phyloP scores from a whole-genome alignment of 306 rosid species.

The Cicer arietinum region DNA sequence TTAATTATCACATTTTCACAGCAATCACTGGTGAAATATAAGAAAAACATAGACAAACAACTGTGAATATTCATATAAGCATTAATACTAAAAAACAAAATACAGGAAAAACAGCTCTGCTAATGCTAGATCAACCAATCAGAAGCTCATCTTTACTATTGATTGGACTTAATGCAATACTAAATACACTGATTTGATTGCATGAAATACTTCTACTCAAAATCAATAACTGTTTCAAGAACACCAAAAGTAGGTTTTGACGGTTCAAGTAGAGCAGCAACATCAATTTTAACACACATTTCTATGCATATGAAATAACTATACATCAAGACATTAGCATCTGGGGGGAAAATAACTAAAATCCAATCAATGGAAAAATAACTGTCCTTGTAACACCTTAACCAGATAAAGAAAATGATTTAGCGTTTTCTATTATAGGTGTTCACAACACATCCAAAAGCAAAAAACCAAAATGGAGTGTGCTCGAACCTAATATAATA shows the following conservation, averaged over 20 bases:
- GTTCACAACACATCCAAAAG: constrained; percentile 29
- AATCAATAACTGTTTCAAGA: neutral
- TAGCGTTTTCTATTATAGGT: neutral
- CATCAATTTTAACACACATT: constrained; percentile 14
- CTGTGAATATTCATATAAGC: neutral
- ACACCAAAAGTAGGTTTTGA: neutral
- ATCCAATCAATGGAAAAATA: constrained; percentile 19
- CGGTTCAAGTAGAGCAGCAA: neutral
- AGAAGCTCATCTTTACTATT: neutral
- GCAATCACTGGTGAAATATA: neutral
- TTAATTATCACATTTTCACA: neutral
- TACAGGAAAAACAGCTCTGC: constrained; percentile 20
- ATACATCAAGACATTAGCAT: constrained; percentile 5
- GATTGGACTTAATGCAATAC: neutral
- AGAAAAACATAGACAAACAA: constrained; percentile 1
- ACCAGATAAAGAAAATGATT: neutral
- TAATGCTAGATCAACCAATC: constrained; percentile 5
- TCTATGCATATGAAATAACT: constrained; percentile 1
- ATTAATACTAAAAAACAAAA: constrained; percentile 8
- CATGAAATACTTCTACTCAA: neutral
- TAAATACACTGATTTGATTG: neutral
- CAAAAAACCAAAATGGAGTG: constrained; percentile 17
- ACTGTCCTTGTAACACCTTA: neutral
- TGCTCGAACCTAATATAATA: constrained; percentile 62
- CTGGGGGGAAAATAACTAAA: neutral